phyloP scores from a whole-genome alignment of 192 early-diverging fungal species.

The Backusella morwellensis region DNA sequence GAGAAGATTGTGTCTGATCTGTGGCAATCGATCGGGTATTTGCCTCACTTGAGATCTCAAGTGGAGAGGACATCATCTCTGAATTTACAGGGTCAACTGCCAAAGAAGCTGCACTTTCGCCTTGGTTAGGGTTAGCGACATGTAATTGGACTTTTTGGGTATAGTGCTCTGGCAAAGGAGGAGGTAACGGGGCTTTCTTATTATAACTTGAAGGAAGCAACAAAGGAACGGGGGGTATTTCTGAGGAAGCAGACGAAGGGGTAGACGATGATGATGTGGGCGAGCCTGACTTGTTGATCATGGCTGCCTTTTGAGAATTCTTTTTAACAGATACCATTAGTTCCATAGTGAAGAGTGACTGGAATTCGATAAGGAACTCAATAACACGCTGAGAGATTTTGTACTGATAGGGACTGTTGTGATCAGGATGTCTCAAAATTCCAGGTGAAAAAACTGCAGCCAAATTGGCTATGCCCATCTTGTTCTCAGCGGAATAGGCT shows the following conservation, averaged over 20 bases:
- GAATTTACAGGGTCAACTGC: no score
- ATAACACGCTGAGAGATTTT: constrained; percentile 71
- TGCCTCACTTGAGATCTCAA: not conserved
- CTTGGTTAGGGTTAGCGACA: not conserved
- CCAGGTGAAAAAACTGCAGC: constrained; percentile 77
- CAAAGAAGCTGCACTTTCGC: not conserved
- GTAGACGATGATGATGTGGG: not conserved
- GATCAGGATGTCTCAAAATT: constrained; percentile 70
- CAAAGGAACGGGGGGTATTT: not conserved
- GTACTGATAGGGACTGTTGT: constrained; percentile 72
- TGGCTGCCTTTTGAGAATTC: not conserved
- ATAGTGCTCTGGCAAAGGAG: not conserved
- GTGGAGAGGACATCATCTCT: not conserved
- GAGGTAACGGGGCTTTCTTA: not conserved
- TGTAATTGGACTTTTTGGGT: constrained; percentile 1
- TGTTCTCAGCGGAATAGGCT: constrained; percentile 48
- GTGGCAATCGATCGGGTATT: not conserved
- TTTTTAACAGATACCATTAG: not conserved
- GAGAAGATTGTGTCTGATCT: not conserved
- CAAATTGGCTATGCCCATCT: constrained; percentile 73
- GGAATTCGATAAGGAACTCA: constrained; percentile 71
- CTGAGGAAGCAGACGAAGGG: not conserved
- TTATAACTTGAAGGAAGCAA: constrained; percentile 4
- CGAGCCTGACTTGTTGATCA: not conserved
- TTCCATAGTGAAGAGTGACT: constrained; percentile 45